Conservation (phyloP, 169 alveolate species). For the Babesia ovis region DNA sequence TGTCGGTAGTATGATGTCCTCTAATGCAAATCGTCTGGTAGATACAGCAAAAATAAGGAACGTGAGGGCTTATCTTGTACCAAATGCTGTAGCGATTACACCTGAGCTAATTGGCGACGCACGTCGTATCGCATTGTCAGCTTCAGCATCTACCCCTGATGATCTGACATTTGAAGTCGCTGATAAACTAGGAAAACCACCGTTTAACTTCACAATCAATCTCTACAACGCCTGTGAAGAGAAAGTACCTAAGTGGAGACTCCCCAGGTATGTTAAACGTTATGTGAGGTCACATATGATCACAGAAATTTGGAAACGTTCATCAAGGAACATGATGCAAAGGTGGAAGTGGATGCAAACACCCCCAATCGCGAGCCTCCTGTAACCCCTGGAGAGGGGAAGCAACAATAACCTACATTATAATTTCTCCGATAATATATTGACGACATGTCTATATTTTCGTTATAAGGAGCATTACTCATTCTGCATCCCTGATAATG, state of each 20-base stretch:
- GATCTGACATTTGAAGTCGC: constrained; percentile 72
- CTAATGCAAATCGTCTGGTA: constrained; percentile 78
- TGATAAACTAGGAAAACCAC: constrained; percentile 52
- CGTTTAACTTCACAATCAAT: constrained; percentile 57
- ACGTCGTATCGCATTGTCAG: constrained; percentile 69
- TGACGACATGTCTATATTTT: not conserved
- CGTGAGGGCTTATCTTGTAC: constrained; percentile 70
- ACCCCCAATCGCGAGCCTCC: not conserved
- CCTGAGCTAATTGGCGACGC: constrained; percentile 69
- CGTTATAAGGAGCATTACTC: not conserved
- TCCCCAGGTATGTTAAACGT: constrained; percentile 64
- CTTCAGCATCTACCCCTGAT: constrained; percentile 86
- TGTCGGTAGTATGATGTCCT: constrained; percentile 78
- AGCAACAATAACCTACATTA: too few species aligned
- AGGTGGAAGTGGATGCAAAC: not conserved
- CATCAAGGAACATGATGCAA: constrained; percentile 64
- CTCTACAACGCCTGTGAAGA: constrained; percentile 73
- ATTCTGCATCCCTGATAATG: constrained; percentile 62
- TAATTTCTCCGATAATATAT: constrained; percentile 4
- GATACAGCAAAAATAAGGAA: constrained; percentile 73
- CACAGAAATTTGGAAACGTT: constrained; percentile 60
- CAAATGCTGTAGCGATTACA: constrained; percentile 68
- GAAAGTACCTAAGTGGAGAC: constrained; percentile 80
- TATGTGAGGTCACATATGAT: not conserved
- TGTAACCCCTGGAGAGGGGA: not conserved